These are phyloP conservation scores for Dendrobium nobile DNA, from an alignment of 106 monocot species.

Conservation along the genomic window DNA sequence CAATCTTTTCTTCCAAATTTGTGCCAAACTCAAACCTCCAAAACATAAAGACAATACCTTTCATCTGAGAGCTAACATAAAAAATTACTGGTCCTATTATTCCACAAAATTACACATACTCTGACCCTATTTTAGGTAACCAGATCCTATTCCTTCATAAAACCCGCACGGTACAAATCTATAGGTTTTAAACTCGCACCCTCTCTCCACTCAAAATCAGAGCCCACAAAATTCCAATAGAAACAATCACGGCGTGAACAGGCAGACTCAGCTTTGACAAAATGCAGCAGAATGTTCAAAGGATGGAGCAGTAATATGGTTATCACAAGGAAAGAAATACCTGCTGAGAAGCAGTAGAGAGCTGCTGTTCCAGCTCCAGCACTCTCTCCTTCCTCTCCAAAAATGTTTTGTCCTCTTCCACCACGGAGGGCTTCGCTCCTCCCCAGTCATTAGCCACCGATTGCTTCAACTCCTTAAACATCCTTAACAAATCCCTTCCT, in stretches of 20 bases:
- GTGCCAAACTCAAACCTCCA: not conserved
- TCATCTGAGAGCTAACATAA: not conserved
- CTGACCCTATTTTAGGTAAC: not conserved
- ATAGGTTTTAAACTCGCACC: not conserved
- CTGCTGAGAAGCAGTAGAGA: slow-evolving; percentile 73
- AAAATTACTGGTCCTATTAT: not conserved
- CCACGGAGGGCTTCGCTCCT: slow-evolving; percentile 36
- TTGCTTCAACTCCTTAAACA: slow-evolving; percentile 93
- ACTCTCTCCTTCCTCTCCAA: slow-evolving; percentile 78
- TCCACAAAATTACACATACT: not conserved
- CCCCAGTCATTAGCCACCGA: slow-evolving; percentile 75
- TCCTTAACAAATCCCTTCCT: slow-evolving; percentile 75
- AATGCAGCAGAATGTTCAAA: not conserved
- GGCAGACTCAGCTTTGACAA: not conserved
- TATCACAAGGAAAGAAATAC: slow-evolving; percentile 19
- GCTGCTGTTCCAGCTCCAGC: slow-evolving; percentile 82
- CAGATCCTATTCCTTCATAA: not conserved
- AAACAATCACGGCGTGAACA: not conserved
- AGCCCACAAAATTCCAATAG: not conserved
- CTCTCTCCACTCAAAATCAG: not conserved
- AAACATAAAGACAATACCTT: not conserved
- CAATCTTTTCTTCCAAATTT: not conserved
- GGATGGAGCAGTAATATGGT: not conserved
- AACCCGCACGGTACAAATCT: not conserved
- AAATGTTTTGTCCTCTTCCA: slow-evolving; percentile 87